phyloP scores from a whole-genome alignment of 2,329 filamentous ascomycete species.

The Tothia fuscella region DNA sequence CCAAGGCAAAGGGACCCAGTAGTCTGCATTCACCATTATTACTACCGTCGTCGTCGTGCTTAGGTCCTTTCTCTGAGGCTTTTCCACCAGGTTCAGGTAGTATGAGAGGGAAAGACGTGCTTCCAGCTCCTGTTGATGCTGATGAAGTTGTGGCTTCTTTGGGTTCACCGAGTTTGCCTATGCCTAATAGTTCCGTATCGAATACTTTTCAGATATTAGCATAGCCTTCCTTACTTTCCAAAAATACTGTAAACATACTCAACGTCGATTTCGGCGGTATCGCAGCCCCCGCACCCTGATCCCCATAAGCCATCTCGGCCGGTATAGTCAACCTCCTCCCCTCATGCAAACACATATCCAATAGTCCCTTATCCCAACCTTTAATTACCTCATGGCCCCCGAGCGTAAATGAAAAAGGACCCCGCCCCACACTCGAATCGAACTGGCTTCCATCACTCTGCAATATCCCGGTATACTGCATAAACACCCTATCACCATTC shows the following conservation, averaged over 20 bases:
- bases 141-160: not conserved
- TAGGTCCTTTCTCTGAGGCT: constrained; percentile 6
- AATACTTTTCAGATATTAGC: constrained; percentile 51
- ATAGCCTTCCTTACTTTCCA: constrained; percentile 6
- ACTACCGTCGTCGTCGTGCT: constrained; percentile 26
- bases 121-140: not conserved
- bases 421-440: constrained; percentile 71
- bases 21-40: constrained; percentile 70
- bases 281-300: constrained; percentile 53
- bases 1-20: constrained; percentile 77
- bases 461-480: constrained; percentile 40
- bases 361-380: constrained; percentile 83
- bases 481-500: constrained; percentile 34
- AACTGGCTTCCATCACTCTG: constrained; percentile 59
- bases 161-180: constrained; percentile 49
- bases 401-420: constrained; percentile 69
- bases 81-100: not conserved
- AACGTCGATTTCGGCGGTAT: constrained; percentile 75
- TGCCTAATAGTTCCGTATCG: constrained; percentile 79
- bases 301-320: constrained; percentile 74
- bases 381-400: constrained; percentile 78
- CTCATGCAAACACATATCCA: constrained; percentile 94
- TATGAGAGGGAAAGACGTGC: not conserved
- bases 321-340: constrained; percentile 80
- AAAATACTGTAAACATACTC: constrained; percentile 34